phyloP scores from a whole-genome alignment of 345 rosid genomes.

The Turritis glabra region DNA sequence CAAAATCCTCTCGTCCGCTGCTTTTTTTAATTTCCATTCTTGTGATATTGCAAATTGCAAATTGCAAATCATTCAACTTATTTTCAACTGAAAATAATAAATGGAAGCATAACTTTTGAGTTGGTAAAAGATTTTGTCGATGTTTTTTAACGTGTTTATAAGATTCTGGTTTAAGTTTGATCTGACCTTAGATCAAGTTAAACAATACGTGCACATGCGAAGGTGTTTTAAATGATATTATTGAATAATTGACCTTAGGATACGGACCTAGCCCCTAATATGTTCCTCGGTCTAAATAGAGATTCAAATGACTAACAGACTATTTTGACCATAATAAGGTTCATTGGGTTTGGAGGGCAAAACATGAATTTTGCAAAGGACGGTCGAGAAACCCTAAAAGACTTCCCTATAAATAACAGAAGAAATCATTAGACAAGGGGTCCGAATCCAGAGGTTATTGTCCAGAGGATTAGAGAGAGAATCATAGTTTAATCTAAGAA shows the following conservation, averaged over 20 bases:
- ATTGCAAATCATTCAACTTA: background rate
- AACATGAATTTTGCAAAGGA: no score
- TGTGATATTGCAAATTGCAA: background rate
- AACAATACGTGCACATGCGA: conserved; percentile 8
- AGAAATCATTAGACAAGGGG: no score
- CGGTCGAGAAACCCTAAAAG: no score
- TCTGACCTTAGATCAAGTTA: background rate
- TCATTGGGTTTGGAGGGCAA: no score
- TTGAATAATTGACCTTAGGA: background rate
- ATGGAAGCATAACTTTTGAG: background rate
- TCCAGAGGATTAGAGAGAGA: no score
- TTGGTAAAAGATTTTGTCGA: background rate
- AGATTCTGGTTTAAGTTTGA: background rate
- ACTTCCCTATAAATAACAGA: no score
- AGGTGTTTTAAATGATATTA: background rate
- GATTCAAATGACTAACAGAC: no score
- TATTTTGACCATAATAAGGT: no score
- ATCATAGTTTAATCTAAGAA: no score
- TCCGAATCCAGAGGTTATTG: no score
- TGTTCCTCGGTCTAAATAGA: no score
- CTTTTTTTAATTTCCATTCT: conserved; percentile 3
- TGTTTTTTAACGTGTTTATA: background rate
- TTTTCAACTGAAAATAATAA: background rate
- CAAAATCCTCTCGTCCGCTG: conserved; percentile 16
- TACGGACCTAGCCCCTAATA: no score